These are phyloP conservation scores for Porphyrellus cyaneotinctus DNA, from an alignment of 768 basidiomycete genomes.

Conservation along the genomic window DNA sequence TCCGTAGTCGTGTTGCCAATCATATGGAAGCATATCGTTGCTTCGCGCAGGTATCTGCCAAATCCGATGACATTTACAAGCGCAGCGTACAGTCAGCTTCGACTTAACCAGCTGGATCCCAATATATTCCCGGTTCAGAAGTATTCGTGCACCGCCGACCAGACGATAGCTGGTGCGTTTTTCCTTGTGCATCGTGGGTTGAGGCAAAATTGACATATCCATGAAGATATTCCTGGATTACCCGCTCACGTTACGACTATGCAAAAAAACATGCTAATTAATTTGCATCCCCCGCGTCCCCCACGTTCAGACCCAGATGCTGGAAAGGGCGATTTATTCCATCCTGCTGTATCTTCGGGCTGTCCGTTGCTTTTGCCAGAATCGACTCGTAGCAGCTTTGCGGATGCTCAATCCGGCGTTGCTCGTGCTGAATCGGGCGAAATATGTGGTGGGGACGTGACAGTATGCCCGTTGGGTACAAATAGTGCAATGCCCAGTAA, in stretches of 20 bases:
- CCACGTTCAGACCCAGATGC: constrained; percentile 35
- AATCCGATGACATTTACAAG: constrained; percentile 74
- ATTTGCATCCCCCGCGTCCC: constrained; percentile 44
- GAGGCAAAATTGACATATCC: background rate
- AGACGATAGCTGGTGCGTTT: constrained; percentile 35
- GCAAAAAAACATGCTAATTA: constrained; percentile 37
- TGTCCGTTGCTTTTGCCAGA: constrained; percentile 20
- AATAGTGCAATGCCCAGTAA: constrained; percentile 82
- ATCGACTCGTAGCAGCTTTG: constrained; percentile 38
- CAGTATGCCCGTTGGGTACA: constrained; percentile 78
- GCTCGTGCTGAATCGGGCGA: background rate
- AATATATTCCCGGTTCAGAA: constrained; percentile 70
- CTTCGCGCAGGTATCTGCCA: constrained; percentile 55
- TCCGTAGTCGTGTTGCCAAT: background rate
- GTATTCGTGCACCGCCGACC: constrained; percentile 41
- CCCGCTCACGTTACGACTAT: constrained; percentile 45
- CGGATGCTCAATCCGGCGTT: constrained; percentile 29
- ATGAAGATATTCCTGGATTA: constrained; percentile 38
- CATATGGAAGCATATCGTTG: constrained; percentile 63
- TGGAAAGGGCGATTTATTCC: constrained; percentile 30
- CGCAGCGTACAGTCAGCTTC: constrained; percentile 66
- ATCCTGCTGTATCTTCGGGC: constrained; percentile 19
- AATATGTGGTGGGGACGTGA: constrained; percentile 58
- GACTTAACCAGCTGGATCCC: constrained; percentile 66
- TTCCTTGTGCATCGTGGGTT: background rate